A percentile compares a stretch with the other conserved stretches of the same genome.
Conservation (phyloP, 768 basidiomycete species). For the Rubroboletus pulcherrimus region DNA sequence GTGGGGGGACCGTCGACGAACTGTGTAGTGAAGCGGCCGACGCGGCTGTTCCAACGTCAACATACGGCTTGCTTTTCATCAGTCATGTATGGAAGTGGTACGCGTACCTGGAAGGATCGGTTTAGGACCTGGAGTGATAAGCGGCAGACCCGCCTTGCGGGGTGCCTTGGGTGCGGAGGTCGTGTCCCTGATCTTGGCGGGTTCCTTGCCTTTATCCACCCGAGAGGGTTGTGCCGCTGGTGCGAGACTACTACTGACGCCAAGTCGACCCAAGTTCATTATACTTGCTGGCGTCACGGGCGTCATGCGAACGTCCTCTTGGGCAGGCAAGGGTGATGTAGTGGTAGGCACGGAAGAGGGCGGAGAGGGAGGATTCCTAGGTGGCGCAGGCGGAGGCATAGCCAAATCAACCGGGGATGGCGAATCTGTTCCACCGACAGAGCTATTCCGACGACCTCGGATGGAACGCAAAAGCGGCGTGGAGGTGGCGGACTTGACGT, state of each 20-base stretch:
- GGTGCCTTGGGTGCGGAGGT: conserved; percentile 17
- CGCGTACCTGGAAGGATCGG: conserved; percentile 66
- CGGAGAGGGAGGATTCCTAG: conserved; percentile 24
- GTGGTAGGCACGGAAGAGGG: conserved; percentile 6
- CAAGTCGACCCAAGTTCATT: conserved; percentile 78
- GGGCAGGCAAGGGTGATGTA: conserved; percentile 3
- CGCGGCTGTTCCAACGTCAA: conserved; percentile 30
- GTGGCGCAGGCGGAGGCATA: conserved; percentile 83
- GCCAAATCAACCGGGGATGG: conserved; percentile 86
- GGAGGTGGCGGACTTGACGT: conserved; percentile 50
- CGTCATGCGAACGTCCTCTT: conserved; percentile 38
- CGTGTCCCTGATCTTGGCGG: conserved; percentile 28
- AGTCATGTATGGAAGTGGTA: background rate
- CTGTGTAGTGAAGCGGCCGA: conserved; percentile 27
- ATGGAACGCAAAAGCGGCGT: conserved; percentile 53
- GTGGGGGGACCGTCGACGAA: conserved; percentile 30
- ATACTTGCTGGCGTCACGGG: conserved; percentile 92
- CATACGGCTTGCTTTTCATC: background rate
- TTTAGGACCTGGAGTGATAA: conserved; percentile 58
- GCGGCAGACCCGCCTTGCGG: conserved; percentile 30
- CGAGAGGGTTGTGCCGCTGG: conserved; percentile 24
- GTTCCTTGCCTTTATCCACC: conserved; percentile 28
- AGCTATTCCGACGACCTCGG: conserved; percentile 41
- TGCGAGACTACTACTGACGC: conserved; percentile 45
- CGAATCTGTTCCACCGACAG: conserved; percentile 48